phyloP scores from a whole-genome alignment of 169 alveolate species.

The Plasmodium ovale region DNA sequence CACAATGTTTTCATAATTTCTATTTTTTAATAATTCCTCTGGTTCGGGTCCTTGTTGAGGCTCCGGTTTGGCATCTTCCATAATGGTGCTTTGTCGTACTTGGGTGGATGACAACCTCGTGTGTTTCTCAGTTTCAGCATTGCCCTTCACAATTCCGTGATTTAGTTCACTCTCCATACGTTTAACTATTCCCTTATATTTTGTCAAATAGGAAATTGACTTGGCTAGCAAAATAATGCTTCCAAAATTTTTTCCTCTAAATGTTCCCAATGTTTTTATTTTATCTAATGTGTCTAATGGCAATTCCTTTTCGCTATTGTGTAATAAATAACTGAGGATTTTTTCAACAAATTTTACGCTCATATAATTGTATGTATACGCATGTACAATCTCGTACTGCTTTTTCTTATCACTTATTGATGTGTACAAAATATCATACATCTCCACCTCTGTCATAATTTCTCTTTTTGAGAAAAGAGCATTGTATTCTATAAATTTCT shows the following conservation, averaged over 20 bases:
- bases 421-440: constrained; percentile 44
- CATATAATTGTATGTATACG: constrained; percentile 67
- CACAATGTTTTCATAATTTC: constrained; percentile 10
- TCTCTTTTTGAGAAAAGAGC: constrained; percentile 39
- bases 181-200: constrained; percentile 3
- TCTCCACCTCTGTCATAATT: constrained; percentile 54
- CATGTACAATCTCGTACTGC: constrained; percentile 63
- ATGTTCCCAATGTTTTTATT: constrained; percentile 20
- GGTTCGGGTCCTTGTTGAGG: background rate
- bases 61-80: background rate
- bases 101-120: background rate
- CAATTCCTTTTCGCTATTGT: background rate
- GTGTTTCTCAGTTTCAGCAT: background rate
- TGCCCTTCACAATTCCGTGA: background rate
- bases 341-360: constrained; percentile 50
- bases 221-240: constrained; percentile 11
- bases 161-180: background rate
- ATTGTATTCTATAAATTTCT: constrained; percentile 67
- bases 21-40: constrained; percentile 1
- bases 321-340: constrained; percentile 19
- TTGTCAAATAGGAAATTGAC: constrained; percentile 4
- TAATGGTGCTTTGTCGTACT: background rate
- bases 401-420: constrained; percentile 49
- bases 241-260: constrained; percentile 49
- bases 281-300: constrained; percentile 13